Conservation (phyloP, 1,139 yeast genomes). For the Pichia norvegensis region DNA sequence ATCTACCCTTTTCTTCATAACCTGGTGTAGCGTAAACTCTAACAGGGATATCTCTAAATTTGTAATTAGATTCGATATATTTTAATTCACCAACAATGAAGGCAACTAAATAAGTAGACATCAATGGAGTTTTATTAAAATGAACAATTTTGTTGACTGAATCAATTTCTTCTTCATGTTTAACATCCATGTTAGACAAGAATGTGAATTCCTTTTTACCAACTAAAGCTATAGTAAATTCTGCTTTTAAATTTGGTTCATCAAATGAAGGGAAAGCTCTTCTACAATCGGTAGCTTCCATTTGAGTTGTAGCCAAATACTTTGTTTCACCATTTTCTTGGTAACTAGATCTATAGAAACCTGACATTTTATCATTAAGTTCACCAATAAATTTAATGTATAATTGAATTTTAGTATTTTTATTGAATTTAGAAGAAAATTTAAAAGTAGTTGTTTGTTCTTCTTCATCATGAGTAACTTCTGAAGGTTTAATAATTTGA, state of each 20-base stretch:
- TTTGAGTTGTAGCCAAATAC: constrained; percentile 76
- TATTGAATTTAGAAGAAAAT: constrained; percentile 39
- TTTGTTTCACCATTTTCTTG: constrained; percentile 54
- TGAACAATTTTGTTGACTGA: constrained; percentile 38
- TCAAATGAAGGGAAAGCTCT: constrained; percentile 89
- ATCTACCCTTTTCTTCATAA: constrained; percentile 42
- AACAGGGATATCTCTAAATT: constrained; percentile 42
- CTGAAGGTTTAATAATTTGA: constrained; percentile 16
- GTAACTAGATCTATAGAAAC: constrained; percentile 81
- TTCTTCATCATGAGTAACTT: constrained; percentile 28
- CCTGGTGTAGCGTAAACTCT: constrained; percentile 53
- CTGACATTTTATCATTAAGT: constrained; percentile 69
- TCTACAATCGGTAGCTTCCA: constrained; percentile 88
- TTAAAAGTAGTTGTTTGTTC: constrained; percentile 57
- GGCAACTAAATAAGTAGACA: constrained; percentile 53
- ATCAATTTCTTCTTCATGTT: constrained; percentile 36
- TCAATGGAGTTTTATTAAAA: constrained; percentile 43
- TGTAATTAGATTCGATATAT: constrained; percentile 40
- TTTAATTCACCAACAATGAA: constrained; percentile 54
- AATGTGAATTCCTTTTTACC: constrained; percentile 59
- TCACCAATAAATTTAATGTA: constrained; percentile 40
- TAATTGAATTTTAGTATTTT: constrained; percentile 28
- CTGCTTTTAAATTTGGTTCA: constrained; percentile 81
- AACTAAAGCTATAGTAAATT: constrained; percentile 59
- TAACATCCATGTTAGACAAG: constrained; percentile 74